phyloP scores from a whole-genome alignment of 2,329 filamentous ascomycete genomes.

The Delphinella strobiligena region DNA sequence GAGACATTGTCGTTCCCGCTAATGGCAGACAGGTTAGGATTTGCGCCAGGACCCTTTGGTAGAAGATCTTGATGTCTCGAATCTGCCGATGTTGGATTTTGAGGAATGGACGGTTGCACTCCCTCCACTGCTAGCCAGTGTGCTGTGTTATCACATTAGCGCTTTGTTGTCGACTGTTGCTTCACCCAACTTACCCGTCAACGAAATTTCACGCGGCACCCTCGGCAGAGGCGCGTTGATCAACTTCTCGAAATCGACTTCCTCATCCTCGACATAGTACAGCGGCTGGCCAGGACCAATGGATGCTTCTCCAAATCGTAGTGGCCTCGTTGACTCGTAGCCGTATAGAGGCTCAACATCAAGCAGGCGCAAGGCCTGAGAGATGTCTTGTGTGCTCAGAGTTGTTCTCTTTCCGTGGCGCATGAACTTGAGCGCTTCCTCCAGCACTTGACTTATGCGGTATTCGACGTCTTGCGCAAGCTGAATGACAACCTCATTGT shows the following conservation, averaged over 20 bases:
- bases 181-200: slow-evolving; percentile 55
- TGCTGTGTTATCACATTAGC: slow-evolving; percentile 50
- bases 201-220: slow-evolving; percentile 82
- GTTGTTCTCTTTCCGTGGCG: slow-evolving; percentile 76
- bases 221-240: slow-evolving; percentile 94
- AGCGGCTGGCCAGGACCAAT: slow-evolving; percentile 86
- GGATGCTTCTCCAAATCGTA: slow-evolving; percentile 88
- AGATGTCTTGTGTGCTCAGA: slow-evolving; percentile 78
- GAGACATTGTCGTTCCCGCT: slow-evolving; percentile 72
- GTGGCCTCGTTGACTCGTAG: slow-evolving; percentile 80
- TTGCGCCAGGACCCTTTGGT: slow-evolving; percentile 80
- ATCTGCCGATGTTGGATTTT: slow-evolving; percentile 72
- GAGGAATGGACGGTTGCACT: slow-evolving; percentile 89
- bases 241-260: slow-evolving; percentile 96
- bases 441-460: slow-evolving; percentile 81
- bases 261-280: slow-evolving; percentile 96
- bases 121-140: slow-evolving; percentile 98
- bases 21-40: slow-evolving; percentile 70
- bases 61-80: slow-evolving; percentile 73
- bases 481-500: slow-evolving; percentile 75
- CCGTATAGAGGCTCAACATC: slow-evolving; percentile 94
- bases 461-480: slow-evolving; percentile 93
- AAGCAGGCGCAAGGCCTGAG: slow-evolving; percentile 70
- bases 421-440: slow-evolving; percentile 95
- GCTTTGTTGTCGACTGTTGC: background rate